Conservation (phyloP, 805 yeast species). For the Candida nonsorbophila region DNA sequence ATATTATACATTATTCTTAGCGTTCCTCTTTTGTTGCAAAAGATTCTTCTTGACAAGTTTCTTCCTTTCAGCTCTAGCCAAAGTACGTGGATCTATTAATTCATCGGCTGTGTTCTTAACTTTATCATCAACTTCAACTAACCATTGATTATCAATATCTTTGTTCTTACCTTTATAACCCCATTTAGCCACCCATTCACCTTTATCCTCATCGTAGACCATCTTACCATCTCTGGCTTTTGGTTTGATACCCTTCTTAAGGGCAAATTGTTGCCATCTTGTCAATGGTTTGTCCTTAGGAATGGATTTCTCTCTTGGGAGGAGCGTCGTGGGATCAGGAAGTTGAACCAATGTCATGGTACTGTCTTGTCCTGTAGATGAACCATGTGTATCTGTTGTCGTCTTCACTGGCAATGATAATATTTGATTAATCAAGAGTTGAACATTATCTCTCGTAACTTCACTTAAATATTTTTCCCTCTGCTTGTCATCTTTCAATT, state of each 20-base stretch:
- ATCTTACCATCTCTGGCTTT: conserved; percentile 85
- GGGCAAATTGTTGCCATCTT: conserved; percentile 96
- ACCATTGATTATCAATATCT: conserved; percentile 84
- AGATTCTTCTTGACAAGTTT: conserved; percentile 78
- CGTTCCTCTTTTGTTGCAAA: conserved; percentile 78
- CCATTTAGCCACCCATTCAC: conserved; percentile 98
- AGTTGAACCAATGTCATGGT: conserved; percentile 77
- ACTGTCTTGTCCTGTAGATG: conserved; percentile 59
- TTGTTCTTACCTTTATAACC: conserved; percentile 94
- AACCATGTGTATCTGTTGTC: conserved; percentile 67
- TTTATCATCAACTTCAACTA: conserved; percentile 86
- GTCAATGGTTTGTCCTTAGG: conserved; percentile 92
- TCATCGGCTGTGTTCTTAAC: conserved; percentile 49
- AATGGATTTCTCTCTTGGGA: conserved; percentile 93
- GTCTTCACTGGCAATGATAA: conserved; percentile 84
- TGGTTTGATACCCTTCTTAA: conserved; percentile 88
- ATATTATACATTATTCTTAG: conserved; percentile 24
- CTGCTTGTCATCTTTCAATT: conserved; percentile 47
- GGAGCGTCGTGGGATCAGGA: conserved; percentile 74
- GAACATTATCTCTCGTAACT: conserved; percentile 87
- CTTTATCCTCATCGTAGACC: conserved; percentile 82
- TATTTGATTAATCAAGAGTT: conserved; percentile 83
- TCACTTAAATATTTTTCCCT: conserved; percentile 61
- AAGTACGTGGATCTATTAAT: conserved; percentile 80
- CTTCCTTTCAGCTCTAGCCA: conserved; percentile 80